Evolutionary conservation across 1,284 basidiomycete genomes (phyloP), one percentile per base, ranked within the genome.

Genomic region (Ceratobasidium sp.): DNA sequence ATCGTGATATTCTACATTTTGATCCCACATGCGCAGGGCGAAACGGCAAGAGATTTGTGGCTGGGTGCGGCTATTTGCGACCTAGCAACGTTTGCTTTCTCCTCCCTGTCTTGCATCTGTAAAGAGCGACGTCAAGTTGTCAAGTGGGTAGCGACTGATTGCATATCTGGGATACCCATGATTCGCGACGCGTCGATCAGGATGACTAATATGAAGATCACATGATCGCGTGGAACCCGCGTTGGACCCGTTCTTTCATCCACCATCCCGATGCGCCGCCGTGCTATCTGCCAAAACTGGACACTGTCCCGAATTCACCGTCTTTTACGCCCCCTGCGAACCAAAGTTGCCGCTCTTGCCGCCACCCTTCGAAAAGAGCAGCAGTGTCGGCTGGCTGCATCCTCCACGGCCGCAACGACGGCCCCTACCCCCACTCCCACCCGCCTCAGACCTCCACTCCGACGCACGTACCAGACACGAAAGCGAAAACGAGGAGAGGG

Each of bases 361-460:
- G 30, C 64, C 16, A 14, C 50, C 4, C 64, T 67, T 26, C 48
- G 39, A 30, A 67, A 45, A 32, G 64, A 67, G 28, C 16, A 34
- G 14, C 64, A 32, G 23, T 55, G 32, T 43, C 34, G 50, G 16
- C 48, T 55, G 30, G 36, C 60, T 9, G 48, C 48, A 4, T 10
- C 3, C 16, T 55, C 23, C 28, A 28, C 26, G 10, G 52, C 50
- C n/a, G n/a, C n/a, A 30, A 41, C 52, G 3, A 28, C 36, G 26
- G 64, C 64, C 16, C 64, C 64, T 6, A 67, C 64, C 8, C 64
- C 64, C 52, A 67, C 64, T 28, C 64, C 64, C 18, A 67, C 64
- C 1, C 48, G 50, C 18, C 46, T 28, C 6, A 50, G 64, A 39
- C 64, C 64, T 8, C 64, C 64, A 26, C 50, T 67, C 16, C 30